Conservation (phyloP, 768 basidiomycete species). For the Ramaria sp. region DNA sequence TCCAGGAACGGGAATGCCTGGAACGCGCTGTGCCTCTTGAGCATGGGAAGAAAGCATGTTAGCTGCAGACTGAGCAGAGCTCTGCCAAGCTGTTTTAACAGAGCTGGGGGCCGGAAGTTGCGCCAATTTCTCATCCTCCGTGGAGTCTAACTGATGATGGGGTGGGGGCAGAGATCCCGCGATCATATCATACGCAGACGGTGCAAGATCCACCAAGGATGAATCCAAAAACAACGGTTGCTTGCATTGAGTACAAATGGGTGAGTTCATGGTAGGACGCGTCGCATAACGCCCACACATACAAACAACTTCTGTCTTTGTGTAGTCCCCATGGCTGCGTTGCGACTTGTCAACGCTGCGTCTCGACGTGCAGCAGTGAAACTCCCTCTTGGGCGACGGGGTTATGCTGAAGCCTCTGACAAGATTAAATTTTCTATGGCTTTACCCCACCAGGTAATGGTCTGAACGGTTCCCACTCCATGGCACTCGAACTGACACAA, state of each 20-base stretch:
- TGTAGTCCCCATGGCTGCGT: slow-evolving; percentile 72
- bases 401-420: slow-evolving; percentile 86
- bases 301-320: too few species aligned
- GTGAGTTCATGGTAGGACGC: slow-evolving; percentile 3
- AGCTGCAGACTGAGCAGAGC: slow-evolving; percentile 30
- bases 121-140: slow-evolving; percentile 35
- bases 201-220: slow-evolving; percentile 80
- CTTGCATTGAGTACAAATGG: slow-evolving; percentile 81
- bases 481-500: neutral
- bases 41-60: slow-evolving; percentile 40
- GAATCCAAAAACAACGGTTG: slow-evolving; percentile 87
- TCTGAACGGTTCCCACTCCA: neutral
- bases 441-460: slow-evolving; percentile 86
- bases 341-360: slow-evolving; percentile 58
- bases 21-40: slow-evolving; percentile 45
- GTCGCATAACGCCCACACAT: too few species aligned
- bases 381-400: slow-evolving; percentile 51
- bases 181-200: slow-evolving; percentile 82
- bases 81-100: slow-evolving; percentile 55
- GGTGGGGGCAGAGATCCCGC: slow-evolving; percentile 55
- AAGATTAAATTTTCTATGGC: slow-evolving; percentile 90
- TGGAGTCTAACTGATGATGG: slow-evolving; percentile 23
- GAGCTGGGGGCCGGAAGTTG: slow-evolving; percentile 37
- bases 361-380: slow-evolving; percentile 38
- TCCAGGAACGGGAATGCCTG: slow-evolving; percentile 40